Evolutionary conservation across 1,284 basidiomycete species (phyloP).

Genomic region (Taiwanofungus camphoratus): DNA sequence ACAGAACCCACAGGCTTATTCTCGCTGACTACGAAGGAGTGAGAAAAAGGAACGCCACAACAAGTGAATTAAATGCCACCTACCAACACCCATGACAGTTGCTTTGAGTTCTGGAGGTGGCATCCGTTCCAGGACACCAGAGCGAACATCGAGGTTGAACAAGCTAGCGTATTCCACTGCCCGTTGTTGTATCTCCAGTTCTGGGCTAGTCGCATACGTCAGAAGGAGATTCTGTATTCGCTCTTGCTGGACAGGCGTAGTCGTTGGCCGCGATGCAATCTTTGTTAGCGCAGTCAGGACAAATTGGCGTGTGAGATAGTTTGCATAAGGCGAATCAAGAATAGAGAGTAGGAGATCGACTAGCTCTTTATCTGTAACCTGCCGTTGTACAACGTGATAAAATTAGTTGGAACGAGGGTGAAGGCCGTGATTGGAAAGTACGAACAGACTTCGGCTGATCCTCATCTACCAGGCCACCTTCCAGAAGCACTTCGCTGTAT

Average conservation of each 20-base stretch:
- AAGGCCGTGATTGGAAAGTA: constrained; percentile 6
- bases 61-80: constrained; percentile 25
- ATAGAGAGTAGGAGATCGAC: constrained; percentile 85
- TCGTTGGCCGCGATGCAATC: constrained; percentile 74
- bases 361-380: constrained; percentile 80
- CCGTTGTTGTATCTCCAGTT: constrained; percentile 94
- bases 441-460: constrained; percentile 70
- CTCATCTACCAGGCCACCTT: constrained; percentile 87
- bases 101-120: constrained; percentile 95
- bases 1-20: constrained; percentile 92
- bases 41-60: neutral
- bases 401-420: neutral
- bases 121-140: constrained; percentile 97
- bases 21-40: constrained; percentile 66
- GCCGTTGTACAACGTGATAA: neutral
- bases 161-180: constrained; percentile 92
- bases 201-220: constrained; percentile 77
- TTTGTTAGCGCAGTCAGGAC: constrained; percentile 90
- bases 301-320: constrained; percentile 89
- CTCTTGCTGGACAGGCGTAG: constrained; percentile 63
- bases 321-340: constrained; percentile 92
- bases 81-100: constrained; percentile 87
- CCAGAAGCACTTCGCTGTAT: constrained; percentile 88
- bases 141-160: constrained; percentile 70
- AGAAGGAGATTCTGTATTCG: constrained; percentile 75